These are phyloP conservation scores for Sequoia sempervirens DNA, from an alignment of 75 land plant species.

Conservation along the genomic window DNA sequence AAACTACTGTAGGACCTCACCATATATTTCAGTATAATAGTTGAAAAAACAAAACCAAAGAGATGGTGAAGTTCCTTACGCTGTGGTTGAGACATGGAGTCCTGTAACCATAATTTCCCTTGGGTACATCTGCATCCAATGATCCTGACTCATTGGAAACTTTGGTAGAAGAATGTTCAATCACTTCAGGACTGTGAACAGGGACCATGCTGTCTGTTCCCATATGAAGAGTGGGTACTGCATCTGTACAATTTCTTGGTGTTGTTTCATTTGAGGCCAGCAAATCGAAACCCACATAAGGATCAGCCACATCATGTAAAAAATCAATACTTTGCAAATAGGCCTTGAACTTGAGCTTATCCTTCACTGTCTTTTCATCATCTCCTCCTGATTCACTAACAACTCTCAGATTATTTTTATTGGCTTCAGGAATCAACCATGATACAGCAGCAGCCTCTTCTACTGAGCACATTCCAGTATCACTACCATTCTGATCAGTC, in stretches of 20 bases:
- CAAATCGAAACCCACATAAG: conserved; percentile 54
- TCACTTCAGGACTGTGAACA: conserved; percentile 22
- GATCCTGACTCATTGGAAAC: conserved; percentile 7
- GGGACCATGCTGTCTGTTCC: conserved; percentile 57
- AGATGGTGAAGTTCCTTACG: conserved; percentile 22
- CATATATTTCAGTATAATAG: background rate
- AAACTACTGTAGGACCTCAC: background rate
- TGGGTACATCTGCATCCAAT: conserved; percentile 23
- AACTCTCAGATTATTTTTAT: background rate
- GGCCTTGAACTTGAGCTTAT: conserved; percentile 8
- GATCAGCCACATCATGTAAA: conserved; percentile 44
- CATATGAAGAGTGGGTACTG: conserved; percentile 3
- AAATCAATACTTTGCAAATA: conserved; percentile 9
- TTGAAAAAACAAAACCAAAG: background rate
- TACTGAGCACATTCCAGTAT: conserved; percentile 6
- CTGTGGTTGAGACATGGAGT: conserved; percentile 36
- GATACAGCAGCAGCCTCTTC: conserved; percentile 43
- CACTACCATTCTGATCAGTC: conserved; percentile 20
- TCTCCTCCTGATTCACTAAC: background rate
- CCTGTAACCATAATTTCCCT: conserved; percentile 27
- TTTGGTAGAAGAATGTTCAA: conserved; percentile 20
- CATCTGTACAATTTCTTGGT: conserved; percentile 5
- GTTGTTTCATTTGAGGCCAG: conserved; percentile 11
- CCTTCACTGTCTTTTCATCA: background rate
- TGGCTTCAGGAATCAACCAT: conserved; percentile 36